Evolutionary conservation across 2,329 filamentous ascomycete species (phyloP).

Genomic region (Phaeosphaeria sp.): DNA sequence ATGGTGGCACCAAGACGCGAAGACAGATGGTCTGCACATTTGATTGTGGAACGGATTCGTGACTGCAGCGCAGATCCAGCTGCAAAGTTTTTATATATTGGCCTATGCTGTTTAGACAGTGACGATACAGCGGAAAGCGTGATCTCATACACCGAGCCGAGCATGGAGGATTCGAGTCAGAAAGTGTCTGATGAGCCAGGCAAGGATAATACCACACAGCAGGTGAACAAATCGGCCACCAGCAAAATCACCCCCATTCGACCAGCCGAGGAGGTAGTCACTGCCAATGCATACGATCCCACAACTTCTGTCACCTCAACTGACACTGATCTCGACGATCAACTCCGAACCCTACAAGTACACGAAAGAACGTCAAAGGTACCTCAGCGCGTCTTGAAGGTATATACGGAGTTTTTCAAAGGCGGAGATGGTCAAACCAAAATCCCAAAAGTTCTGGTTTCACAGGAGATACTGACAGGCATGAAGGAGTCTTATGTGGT

Average conservation of each 20-base stretch:
- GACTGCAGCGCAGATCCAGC: not conserved
- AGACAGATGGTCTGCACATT: not conserved
- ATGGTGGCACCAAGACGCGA: not conserved
- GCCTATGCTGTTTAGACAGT: not conserved
- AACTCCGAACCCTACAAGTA: not conserved
- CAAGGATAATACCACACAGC: no score
- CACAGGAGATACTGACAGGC: not conserved
- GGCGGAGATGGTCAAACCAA: not conserved
- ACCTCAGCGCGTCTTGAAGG: not conserved
- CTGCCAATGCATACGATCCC: no score
- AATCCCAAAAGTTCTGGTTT: not conserved
- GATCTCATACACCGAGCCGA: not conserved
- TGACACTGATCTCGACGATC: not conserved
- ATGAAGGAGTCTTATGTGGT: not conserved
- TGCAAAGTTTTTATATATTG: not conserved
- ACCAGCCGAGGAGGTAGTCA: no score
- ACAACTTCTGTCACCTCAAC: not conserved
- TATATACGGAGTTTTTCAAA: not conserved
- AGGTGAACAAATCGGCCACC: no score
- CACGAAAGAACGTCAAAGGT: not conserved
- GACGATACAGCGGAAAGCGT: conserved; percentile 1
- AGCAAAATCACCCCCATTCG: no score
- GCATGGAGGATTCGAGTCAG: not conserved
- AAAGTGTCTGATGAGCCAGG: no score
- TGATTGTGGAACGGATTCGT: not conserved